Evolutionary conservation across 179 eudicot genomes (phyloP).

Genomic region (Actinidia chinensis): DNA sequence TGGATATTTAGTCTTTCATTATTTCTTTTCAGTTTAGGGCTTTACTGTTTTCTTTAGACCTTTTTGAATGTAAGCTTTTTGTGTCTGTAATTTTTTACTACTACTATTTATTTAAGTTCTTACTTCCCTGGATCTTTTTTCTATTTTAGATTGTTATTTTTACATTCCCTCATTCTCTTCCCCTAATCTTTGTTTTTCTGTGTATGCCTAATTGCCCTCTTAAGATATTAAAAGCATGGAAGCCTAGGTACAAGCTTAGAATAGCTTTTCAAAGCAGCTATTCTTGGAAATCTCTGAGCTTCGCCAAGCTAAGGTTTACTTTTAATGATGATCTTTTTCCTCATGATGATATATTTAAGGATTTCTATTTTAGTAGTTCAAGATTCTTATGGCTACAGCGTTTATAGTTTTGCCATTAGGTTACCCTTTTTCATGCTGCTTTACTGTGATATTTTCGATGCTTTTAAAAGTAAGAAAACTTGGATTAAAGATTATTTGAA

Average conservation of each 20-base stretch:
- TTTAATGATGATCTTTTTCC: constrained; percentile 11
- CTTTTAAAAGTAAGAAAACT: too few species aligned
- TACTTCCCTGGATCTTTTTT: neutral
- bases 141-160: neutral
- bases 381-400: too few species aligned
- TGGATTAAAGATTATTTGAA: too few species aligned
- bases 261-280: constrained; percentile 91
- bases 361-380: neutral
- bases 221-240: constrained; percentile 80
- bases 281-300: constrained; percentile 95
- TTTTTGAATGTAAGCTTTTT: neutral
- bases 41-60: neutral
- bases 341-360: neutral
- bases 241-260: constrained; percentile 90
- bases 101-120: neutral
- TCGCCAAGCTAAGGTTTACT: constrained; percentile 91
- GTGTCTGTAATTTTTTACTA: neutral
- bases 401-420: too few species aligned
- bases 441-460: too few species aligned
- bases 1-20: neutral
- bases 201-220: constrained; percentile 12
- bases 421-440: too few species aligned
- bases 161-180: neutral
- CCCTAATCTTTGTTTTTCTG: neutral
- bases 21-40: neutral